Evolutionary conservation across 139 green algal species (phyloP).

Genomic region (Closterium sp.): DNA sequence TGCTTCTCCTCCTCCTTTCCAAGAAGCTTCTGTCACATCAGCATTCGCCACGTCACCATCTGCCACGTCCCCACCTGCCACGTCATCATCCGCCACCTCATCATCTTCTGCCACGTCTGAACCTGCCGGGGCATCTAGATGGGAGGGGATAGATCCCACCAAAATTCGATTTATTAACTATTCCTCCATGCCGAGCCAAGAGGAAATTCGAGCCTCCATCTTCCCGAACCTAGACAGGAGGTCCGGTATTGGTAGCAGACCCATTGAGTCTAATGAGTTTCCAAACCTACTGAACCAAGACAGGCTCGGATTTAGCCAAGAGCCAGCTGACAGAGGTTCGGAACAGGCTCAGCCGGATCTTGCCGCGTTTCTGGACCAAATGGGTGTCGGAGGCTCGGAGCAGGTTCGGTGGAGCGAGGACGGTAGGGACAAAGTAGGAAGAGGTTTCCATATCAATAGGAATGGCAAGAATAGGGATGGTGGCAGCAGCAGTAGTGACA

Average conservation of each 20-base stretch:
- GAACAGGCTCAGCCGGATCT: background rate
- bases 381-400: background rate
- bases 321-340: background rate
- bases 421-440: background rate
- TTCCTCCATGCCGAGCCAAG: background rate
- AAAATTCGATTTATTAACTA: background rate
- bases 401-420: background rate
- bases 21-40: background rate
- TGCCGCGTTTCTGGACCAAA: background rate
- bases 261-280: background rate
- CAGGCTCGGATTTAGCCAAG: background rate
- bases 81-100: background rate
- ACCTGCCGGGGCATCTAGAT: background rate
- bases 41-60: too few relatives aligned
- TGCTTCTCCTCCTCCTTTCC: background rate
- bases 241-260: background rate
- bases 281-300: background rate
- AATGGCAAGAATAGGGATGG: background rate
- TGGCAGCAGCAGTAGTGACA: background rate
- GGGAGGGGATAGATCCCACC: background rate
- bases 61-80: background rate
- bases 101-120: background rate
- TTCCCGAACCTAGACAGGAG: background rate
- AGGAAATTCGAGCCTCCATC: background rate
- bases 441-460: background rate